A percentile compares a stretch with the other conserved stretches of the same genome.
Conservation (phyloP, 805 yeast genomes). For the Hanseniaspora valbyensis region DNA sequence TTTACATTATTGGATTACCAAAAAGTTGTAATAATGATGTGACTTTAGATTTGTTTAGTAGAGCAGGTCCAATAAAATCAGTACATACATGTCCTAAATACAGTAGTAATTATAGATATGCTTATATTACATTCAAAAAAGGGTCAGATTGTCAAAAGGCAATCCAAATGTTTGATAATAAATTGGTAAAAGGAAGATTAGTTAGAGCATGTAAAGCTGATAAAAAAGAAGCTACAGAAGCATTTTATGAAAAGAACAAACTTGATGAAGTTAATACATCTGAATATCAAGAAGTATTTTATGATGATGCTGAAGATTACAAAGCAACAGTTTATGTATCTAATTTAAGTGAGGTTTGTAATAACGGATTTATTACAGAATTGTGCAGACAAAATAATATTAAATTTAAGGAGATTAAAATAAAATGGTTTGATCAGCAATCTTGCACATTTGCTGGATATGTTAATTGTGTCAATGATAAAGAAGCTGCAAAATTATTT, state of each 20-base stretch:
- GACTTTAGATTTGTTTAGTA: slow-evolving; percentile 25
- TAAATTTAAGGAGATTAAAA: slow-evolving; percentile 17
- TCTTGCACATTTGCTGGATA: slow-evolving; percentile 24
- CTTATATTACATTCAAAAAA: slow-evolving; percentile 35
- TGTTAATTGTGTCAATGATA: slow-evolving; percentile 21
- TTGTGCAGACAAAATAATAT: slow-evolving; percentile 25
- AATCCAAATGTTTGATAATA: slow-evolving; percentile 28
- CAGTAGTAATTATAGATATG: slow-evolving; percentile 27
- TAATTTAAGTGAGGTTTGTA: slow-evolving; percentile 26
- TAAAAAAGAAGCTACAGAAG: not conserved
- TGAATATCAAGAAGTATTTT: not conserved
- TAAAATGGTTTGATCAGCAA: slow-evolving; percentile 19
- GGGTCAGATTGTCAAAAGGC: slow-evolving; percentile 30
- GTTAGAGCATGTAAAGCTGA: slow-evolving; percentile 19
- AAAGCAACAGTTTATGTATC: slow-evolving; percentile 21
- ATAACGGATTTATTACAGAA: slow-evolving; percentile 23
- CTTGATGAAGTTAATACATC: not conserved
- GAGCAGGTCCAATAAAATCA: slow-evolving; percentile 29
- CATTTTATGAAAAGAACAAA: not conserved
- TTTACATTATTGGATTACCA: slow-evolving; percentile 30
- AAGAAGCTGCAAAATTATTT: slow-evolving; percentile 21
- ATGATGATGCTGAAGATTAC: slow-evolving; percentile 15
- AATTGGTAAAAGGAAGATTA: slow-evolving; percentile 24
- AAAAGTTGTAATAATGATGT: slow-evolving; percentile 25
- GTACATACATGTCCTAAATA: slow-evolving; percentile 27